These are phyloP conservation scores for Oryza punctata DNA, from an alignment of 176 grass and related monocot species.

Conservation along the genomic window DNA sequence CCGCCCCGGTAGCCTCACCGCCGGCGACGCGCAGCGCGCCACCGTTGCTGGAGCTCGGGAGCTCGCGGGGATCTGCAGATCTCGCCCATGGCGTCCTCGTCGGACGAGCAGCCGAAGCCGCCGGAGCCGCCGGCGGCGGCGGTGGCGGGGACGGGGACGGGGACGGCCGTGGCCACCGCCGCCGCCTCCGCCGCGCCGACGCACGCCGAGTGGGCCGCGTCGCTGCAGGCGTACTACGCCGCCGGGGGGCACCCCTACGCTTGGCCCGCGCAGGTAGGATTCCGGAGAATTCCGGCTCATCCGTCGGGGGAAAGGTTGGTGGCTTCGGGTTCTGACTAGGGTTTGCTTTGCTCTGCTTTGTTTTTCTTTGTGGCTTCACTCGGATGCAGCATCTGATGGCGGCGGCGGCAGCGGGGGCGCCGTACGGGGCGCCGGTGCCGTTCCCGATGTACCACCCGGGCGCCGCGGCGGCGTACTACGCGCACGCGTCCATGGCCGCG, in stretches of 20 bases:
- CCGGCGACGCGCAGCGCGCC: slow-evolving; percentile 33
- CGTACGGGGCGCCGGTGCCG: slow-evolving; percentile 72
- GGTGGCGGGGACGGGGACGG: neutral
- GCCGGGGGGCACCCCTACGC: slow-evolving; percentile 58
- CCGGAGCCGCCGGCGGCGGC: slow-evolving; percentile 48
- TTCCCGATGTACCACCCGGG: slow-evolving; percentile 70
- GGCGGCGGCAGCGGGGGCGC: slow-evolving; percentile 53
- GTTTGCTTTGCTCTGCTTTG: slow-evolving; percentile 13
- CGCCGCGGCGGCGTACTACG: slow-evolving; percentile 73
- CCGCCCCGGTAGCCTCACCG: slow-evolving; percentile 53
- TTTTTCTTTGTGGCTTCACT: neutral
- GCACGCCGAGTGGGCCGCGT: slow-evolving; percentile 60
- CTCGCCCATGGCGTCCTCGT: slow-evolving; percentile 52
- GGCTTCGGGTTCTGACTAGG: slow-evolving; percentile 37
- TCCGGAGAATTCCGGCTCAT: neutral
- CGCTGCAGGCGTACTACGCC: slow-evolving; percentile 66
- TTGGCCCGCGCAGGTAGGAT: slow-evolving; percentile 72
- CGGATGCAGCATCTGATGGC: slow-evolving; percentile 69
- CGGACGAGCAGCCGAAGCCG: slow-evolving; percentile 73
- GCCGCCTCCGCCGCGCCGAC: slow-evolving; percentile 16
- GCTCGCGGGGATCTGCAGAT: slow-evolving; percentile 20
- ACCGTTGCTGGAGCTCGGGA: neutral
- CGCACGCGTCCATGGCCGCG: slow-evolving; percentile 81
- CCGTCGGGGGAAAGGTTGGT: neutral
- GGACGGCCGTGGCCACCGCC: slow-evolving; percentile 1